phyloP scores from a whole-genome alignment of 192 early-diverging fungal species.

The Coemansia sp. region DNA sequence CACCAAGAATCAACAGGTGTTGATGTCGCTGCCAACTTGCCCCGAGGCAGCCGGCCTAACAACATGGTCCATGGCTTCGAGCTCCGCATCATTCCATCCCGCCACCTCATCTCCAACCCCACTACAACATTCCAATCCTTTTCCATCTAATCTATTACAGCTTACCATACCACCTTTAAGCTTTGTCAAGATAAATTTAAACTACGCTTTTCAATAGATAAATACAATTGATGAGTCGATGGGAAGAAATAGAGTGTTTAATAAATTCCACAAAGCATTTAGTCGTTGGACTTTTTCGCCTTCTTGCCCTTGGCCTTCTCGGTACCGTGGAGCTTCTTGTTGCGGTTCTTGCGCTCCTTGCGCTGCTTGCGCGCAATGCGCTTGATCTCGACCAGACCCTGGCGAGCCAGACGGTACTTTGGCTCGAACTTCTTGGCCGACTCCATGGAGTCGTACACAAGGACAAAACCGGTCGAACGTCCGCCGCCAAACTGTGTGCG shows the following conservation, averaged over 20 bases:
- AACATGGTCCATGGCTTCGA: constrained; percentile 63
- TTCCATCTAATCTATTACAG: constrained; percentile 6
- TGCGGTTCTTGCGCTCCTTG: constrained; percentile 98
- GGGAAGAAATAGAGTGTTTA: not conserved
- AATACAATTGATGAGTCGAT: too few relatives aligned
- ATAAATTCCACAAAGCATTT: not conserved
- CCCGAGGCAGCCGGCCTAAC: constrained; percentile 22
- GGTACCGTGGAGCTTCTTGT: constrained; percentile 97
- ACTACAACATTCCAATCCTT: constrained; percentile 2
- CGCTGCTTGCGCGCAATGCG: constrained; percentile 89
- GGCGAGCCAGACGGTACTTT: constrained; percentile 90
- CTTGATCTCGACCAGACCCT: constrained; percentile 67
- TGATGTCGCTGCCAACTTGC: constrained; percentile 15
- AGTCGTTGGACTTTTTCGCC: constrained; percentile 28
- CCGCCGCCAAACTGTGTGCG: constrained; percentile 96
- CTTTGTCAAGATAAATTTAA: too few relatives aligned
- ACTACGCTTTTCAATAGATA: too few relatives aligned
- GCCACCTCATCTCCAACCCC: constrained; percentile 36
- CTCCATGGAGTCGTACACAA: constrained; percentile 94
- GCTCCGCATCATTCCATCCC: constrained; percentile 68
- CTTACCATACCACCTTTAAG: too few relatives aligned
- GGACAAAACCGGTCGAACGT: constrained; percentile 90
- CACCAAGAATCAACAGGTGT: constrained; percentile 34
- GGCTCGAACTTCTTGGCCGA: constrained; percentile 98
- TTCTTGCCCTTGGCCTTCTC: constrained; percentile 80